These are phyloP conservation scores for Draba incana DNA, from an alignment of 345 rosid species.

Conservation along the genomic window DNA sequence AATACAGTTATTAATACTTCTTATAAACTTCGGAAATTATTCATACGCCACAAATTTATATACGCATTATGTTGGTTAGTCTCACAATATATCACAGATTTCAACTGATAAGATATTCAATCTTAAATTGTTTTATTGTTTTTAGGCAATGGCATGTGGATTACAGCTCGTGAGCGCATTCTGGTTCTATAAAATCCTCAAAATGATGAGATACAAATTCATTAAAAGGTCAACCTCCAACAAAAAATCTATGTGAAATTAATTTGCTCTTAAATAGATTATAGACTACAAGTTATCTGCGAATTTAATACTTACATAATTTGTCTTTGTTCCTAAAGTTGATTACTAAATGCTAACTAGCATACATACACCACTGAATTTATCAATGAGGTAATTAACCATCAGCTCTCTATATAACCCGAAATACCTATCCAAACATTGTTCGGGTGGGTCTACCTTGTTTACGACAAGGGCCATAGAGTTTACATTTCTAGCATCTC, in stretches of 20 bases:
- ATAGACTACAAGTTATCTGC: background rate
- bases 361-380: too few relatives aligned
- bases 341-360: too few relatives aligned
- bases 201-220: constrained; percentile 71
- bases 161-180: constrained; percentile 75
- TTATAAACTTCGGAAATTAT: background rate
- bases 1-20: background rate
- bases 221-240: constrained; percentile 24
- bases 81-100: background rate
- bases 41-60: background rate
- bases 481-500: too few relatives aligned
- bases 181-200: constrained; percentile 87
- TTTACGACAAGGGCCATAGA: too few relatives aligned
- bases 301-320: too few relatives aligned
- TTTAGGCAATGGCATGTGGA: constrained; percentile 70
- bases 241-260: background rate
- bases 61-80: background rate
- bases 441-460: too few relatives aligned
- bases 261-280: background rate
- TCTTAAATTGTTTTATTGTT: background rate
- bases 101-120: background rate
- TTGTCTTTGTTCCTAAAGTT: too few relatives aligned
- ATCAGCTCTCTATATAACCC: background rate
- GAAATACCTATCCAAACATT: too few relatives aligned
- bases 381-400: too few relatives aligned